Conservation (phyloP, 2,329 filamentous ascomycete species). For the Aspergillus fumigatiaffinis region DNA sequence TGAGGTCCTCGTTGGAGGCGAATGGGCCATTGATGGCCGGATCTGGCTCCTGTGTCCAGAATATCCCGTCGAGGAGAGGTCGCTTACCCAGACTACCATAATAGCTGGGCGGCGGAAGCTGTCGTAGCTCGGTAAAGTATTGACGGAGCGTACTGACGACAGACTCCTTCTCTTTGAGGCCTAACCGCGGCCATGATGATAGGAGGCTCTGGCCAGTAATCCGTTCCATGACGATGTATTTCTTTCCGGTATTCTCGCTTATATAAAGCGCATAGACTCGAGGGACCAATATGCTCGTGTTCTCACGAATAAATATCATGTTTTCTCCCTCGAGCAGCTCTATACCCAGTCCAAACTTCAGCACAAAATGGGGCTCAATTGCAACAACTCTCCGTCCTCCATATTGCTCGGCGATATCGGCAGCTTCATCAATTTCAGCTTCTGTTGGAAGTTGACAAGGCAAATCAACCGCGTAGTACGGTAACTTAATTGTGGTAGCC, state of each 20-base stretch:
- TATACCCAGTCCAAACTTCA: constrained; percentile 19
- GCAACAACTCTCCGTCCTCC: too few species aligned
- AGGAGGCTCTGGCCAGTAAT: constrained; percentile 23
- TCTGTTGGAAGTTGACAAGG: too few species aligned
- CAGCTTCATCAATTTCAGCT: too few species aligned
- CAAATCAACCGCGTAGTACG: too few species aligned
- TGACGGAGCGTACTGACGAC: constrained; percentile 16
- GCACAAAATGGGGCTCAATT: neutral
- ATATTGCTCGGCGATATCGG: too few species aligned
- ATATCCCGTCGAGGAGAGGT: constrained; percentile 22
- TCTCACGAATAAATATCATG: constrained; percentile 27
- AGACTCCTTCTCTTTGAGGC: constrained; percentile 17
- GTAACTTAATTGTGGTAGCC: too few species aligned
- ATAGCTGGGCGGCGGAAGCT: constrained; percentile 21
- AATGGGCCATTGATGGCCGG: constrained; percentile 26
- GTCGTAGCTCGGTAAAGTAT: constrained; percentile 21
- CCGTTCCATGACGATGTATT: constrained; percentile 31
- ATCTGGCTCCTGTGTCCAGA: constrained; percentile 23
- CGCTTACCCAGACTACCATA: constrained; percentile 24
- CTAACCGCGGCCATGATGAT: constrained; percentile 17
- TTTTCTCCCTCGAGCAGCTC: constrained; percentile 28
- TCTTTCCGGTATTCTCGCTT: constrained; percentile 15
- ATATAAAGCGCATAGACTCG: constrained; percentile 30
- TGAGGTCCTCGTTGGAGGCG: constrained; percentile 22
- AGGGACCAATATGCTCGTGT: constrained; percentile 25